These are phyloP conservation scores for Phytophthora macrochlamydospora DNA, from an alignment of 352 stramenopile genomes.

Conservation along the genomic window DNA sequence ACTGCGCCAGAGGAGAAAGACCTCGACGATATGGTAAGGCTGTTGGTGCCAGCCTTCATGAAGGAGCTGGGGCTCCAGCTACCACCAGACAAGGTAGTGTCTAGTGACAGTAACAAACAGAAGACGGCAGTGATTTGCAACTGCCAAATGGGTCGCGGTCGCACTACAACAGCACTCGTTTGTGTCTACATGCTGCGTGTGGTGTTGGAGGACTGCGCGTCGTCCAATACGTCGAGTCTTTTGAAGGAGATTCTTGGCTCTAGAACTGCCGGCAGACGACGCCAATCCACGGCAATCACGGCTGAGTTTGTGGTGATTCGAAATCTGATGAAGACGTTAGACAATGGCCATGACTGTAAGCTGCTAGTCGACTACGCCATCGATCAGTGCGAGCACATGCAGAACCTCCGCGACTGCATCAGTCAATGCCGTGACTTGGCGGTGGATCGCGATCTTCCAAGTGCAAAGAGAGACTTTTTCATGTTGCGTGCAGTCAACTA, in stretches of 20 bases:
- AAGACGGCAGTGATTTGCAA: constrained; percentile 88
- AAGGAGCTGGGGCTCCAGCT: constrained; percentile 53
- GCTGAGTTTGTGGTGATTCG: constrained; percentile 79
- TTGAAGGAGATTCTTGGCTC: constrained; percentile 31
- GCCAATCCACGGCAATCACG: constrained; percentile 57
- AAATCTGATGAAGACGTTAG: constrained; percentile 66
- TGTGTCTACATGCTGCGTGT: constrained; percentile 89
- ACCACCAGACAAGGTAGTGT: constrained; percentile 11
- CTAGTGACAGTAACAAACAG: constrained; percentile 19
- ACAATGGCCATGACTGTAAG: constrained; percentile 74
- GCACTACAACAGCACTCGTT: constrained; percentile 89
- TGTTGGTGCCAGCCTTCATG: constrained; percentile 70
- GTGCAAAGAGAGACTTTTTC: constrained; percentile 76
- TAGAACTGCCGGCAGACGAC: constrained; percentile 30
- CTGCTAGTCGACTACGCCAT: constrained; percentile 74
- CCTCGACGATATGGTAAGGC: constrained; percentile 85
- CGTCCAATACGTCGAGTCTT: constrained; percentile 15
- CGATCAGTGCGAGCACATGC: constrained; percentile 82
- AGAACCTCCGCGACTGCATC: constrained; percentile 88
- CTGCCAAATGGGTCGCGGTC: constrained; percentile 90
- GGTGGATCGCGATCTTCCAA: constrained; percentile 70
- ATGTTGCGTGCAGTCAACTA: constrained; percentile 90
- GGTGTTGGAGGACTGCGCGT: constrained; percentile 53
- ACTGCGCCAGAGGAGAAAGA: constrained; percentile 91
- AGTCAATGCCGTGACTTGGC: constrained; percentile 78